Conservation (phyloP, 169 alveolate species). For the Cryptosporidium muris region DNA sequence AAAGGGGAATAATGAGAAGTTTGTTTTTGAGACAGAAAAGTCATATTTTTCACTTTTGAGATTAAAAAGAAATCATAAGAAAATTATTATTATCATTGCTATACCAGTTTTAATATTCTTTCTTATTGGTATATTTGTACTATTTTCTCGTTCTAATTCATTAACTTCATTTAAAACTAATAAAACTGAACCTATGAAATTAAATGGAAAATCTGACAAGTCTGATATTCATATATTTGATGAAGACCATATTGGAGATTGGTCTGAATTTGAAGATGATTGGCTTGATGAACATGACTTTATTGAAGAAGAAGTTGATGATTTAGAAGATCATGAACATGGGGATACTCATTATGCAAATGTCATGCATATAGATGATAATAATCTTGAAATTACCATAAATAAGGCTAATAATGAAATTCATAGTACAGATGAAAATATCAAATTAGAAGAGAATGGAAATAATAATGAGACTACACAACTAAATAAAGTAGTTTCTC, state of each 20-base stretch:
- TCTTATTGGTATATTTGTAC: constrained; percentile 14
- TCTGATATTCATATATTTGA: background rate
- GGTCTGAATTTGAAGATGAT: constrained; percentile 71
- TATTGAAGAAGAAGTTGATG: constrained; percentile 56
- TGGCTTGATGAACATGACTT: constrained; percentile 69
- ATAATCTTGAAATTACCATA: background rate
- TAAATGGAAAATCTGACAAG: constrained; percentile 2
- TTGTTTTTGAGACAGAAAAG: constrained; percentile 36
- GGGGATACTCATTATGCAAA: constrained; percentile 57
- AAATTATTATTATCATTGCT: constrained; percentile 19
- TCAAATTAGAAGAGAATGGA: background rate
- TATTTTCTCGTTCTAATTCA: constrained; percentile 1
- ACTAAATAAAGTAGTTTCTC: background rate
- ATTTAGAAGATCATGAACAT: constrained; percentile 57
- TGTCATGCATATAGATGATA: constrained; percentile 1
- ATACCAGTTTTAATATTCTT: constrained; percentile 12
- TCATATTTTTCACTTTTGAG: constrained; percentile 19
- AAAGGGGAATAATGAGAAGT: constrained; percentile 29
- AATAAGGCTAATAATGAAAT: background rate
- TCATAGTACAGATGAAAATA: background rate
- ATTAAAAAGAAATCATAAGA: constrained; percentile 37
- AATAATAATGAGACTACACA: background rate
- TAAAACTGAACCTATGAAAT: constrained; percentile 4
- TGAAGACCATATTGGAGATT: constrained; percentile 33
- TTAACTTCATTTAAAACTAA: background rate